Base-by-base conservation (phyloP, 192 early-diverging fungal genomes). In the Entomortierella lignicola region DNA sequence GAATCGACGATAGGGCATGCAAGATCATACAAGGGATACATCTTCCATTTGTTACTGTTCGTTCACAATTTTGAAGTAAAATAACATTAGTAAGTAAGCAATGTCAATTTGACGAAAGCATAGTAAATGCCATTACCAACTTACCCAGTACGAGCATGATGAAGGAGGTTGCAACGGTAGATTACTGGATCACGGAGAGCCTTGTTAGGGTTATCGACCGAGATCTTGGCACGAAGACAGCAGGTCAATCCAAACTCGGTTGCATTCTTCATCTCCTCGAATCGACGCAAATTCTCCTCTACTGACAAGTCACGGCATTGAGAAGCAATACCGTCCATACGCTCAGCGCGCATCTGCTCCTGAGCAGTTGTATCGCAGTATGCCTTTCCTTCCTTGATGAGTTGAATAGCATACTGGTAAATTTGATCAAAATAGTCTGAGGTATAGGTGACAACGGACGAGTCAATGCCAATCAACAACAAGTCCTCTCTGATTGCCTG, bases 11-110 rank as follows among this genome's bases (percentile, higher is more conserved):
- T 86, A 2, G 98, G 98, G 84, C 97, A 98, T 47, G 94, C 94
- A 86, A 99, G 98, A 85, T 99, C 98, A 81, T 99, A 99, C 15
- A 94, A 94, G 50, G 97, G 98, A 83, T 99, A 99, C 51, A 98
- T 85, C 87, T 98, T 99, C 94, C 95, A 99, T 77, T 90, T 92
- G 41, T 84, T 79, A 23, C 81, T 79, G 51, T 26, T 3, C 32
- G 3, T 20, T 13, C 30, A 61, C 25, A 26, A 26, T 29, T 13
- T n/a, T n/a, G n/a, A n/a, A n/a, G n/a, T n/a, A n/a, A n/a, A n/a
- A n/a, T n/a, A n/a, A n/a, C n/a, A n/a, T n/a, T n/a, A n/a, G n/a
- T n/a, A n/a, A n/a, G n/a, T n/a, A n/a, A n/a, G n/a, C n/a, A n/a
- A n/a, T n/a, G n/a, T n/a, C n/a, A n/a, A n/a, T n/a, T n/a, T n/a